These are phyloP conservation scores for Xylariaceae sp. DNA, from an alignment of 2,329 filamentous ascomycete species.

Conservation along the genomic window DNA sequence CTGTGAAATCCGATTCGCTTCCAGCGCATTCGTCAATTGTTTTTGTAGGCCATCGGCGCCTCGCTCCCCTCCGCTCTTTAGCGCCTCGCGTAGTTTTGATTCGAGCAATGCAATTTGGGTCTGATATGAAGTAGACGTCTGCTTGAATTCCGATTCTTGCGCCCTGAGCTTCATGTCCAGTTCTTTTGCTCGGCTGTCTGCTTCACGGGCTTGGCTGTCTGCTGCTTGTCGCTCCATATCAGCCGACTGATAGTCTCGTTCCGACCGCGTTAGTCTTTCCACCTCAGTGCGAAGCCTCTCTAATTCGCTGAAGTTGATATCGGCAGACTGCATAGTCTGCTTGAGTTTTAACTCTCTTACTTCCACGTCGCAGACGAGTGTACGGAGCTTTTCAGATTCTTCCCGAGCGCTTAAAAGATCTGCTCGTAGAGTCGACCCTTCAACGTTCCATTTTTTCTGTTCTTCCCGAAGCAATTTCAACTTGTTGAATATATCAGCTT, in stretches of 20 bases:
- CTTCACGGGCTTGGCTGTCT: slow-evolving; percentile 55
- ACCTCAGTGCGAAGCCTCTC: slow-evolving; percentile 59
- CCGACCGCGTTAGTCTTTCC: slow-evolving; percentile 55
- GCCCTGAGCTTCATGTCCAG: slow-evolving; percentile 57
- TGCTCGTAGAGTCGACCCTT: slow-evolving; percentile 54
- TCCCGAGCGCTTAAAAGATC: slow-evolving; percentile 57
- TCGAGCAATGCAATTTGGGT: slow-evolving; percentile 49
- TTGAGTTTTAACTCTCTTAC: slow-evolving; percentile 62
- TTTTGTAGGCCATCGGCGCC: slow-evolving; percentile 33
- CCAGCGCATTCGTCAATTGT: slow-evolving; percentile 44
- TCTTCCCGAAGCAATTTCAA: slow-evolving; percentile 66
- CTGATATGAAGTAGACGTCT: slow-evolving; percentile 43
- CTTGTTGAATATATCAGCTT: slow-evolving; percentile 66
- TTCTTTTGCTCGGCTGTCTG: slow-evolving; percentile 57
- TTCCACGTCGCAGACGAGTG: slow-evolving; percentile 66
- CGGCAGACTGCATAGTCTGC: slow-evolving; percentile 62
- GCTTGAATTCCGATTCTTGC: slow-evolving; percentile 46
- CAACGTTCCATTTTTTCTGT: slow-evolving; percentile 60
- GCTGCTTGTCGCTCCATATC: slow-evolving; percentile 59
- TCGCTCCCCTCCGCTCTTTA: slow-evolving; percentile 29
- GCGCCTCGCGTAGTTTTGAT: slow-evolving; percentile 41
- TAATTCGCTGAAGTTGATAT: slow-evolving; percentile 60
- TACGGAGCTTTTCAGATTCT: slow-evolving; percentile 63
- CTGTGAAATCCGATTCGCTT: slow-evolving; percentile 53
- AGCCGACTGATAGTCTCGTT: slow-evolving; percentile 62